A percentile compares a stretch with the other conserved stretches of the same genome.
phyloP scores from a whole-genome alignment of 371 early-diverging fungal species.

The Ordospora pajunii region DNA sequence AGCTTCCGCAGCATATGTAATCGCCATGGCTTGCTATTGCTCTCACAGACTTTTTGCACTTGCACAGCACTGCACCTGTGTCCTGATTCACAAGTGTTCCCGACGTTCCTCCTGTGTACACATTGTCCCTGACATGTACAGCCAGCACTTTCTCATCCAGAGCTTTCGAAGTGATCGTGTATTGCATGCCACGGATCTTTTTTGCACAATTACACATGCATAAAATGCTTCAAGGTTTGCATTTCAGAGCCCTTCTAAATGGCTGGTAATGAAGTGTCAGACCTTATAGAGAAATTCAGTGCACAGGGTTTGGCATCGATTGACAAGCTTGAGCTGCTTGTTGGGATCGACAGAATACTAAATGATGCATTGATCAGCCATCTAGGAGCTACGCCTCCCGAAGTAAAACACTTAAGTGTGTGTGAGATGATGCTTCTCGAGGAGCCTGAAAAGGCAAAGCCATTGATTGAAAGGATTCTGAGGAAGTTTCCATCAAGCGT shows the following conservation, averaged over 20 bases:
- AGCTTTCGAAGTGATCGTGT: neutral
- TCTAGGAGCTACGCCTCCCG: neutral
- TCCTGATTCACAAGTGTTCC: neutral
- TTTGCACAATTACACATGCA: neutral
- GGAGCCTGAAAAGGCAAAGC: neutral
- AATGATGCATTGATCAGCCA: neutral
- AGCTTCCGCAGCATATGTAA: conserved; percentile 22
- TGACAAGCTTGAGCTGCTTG: neutral
- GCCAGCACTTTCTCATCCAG: conserved; percentile 19
- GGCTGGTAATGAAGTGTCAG: neutral
- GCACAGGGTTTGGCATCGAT: neutral
- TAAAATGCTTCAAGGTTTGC: neutral
- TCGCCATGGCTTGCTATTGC: conserved; percentile 5
- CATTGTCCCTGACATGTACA: neutral
- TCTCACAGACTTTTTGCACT: conserved; percentile 25
- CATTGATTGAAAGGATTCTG: conserved; percentile 8
- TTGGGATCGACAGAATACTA: conserved; percentile 1
- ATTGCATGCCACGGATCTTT: conserved; percentile 4
- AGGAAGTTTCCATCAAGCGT: neutral
- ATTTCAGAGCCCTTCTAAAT: conserved; percentile 17
- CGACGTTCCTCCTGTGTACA: conserved; percentile 31
- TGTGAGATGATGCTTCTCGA: conserved; percentile 24
- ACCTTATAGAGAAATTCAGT: neutral
- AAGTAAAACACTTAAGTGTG: neutral
- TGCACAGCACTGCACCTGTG: conserved; percentile 9